A percentile compares a stretch with the other conserved stretches of the same genome.
Evolutionary conservation across 2,329 filamentous ascomycete genomes (phyloP).

Genomic region (Hymenoscyphus albidus): DNA sequence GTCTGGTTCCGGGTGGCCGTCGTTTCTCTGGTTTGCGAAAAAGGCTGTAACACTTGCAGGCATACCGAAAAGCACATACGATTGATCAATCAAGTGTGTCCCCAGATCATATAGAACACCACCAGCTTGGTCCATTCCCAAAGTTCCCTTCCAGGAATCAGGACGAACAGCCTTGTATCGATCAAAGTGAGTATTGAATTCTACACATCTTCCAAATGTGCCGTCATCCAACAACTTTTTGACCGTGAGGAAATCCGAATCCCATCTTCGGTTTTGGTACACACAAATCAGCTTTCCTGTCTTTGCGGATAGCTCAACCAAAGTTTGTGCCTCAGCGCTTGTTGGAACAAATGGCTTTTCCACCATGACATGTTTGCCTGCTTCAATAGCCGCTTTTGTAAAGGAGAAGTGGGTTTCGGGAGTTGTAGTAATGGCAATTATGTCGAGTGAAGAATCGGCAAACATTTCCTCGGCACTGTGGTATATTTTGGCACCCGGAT

Average conservation of each 20-base stretch:
- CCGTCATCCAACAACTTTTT: slow-evolving; percentile 56
- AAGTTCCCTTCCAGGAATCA: slow-evolving; percentile 61
- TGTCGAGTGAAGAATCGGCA: slow-evolving; percentile 60
- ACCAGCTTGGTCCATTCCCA: slow-evolving; percentile 58
- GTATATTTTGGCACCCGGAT: slow-evolving; percentile 63
- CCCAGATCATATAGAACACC: slow-evolving; percentile 72
- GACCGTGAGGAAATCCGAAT: slow-evolving; percentile 71
- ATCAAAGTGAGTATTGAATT: slow-evolving; percentile 80
- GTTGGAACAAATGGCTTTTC: slow-evolving; percentile 83
- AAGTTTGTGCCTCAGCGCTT: slow-evolving; percentile 60
- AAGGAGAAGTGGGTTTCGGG: slow-evolving; percentile 68
- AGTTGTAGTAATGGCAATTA: slow-evolving; percentile 68
- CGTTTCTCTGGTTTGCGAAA: slow-evolving; percentile 61
- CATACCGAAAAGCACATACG: slow-evolving; percentile 64
- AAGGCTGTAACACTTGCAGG: slow-evolving; percentile 65
- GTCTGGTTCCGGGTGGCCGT: slow-evolving; percentile 49
- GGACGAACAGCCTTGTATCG: slow-evolving; percentile 61
- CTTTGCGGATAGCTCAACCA: slow-evolving; percentile 43
- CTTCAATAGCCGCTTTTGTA: slow-evolving; percentile 59
- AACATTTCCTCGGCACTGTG: slow-evolving; percentile 59
- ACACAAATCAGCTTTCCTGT: slow-evolving; percentile 43
- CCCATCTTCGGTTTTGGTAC: slow-evolving; percentile 59
- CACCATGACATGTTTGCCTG: slow-evolving; percentile 73
- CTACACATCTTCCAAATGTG: slow-evolving; percentile 65
- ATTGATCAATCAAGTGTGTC: slow-evolving; percentile 73